Evolutionary conservation across 2,329 filamentous ascomycete genomes (phyloP), one percentile per base, ranked within the genome.

Genomic region (Trematosphaeria pertusa): DNA sequence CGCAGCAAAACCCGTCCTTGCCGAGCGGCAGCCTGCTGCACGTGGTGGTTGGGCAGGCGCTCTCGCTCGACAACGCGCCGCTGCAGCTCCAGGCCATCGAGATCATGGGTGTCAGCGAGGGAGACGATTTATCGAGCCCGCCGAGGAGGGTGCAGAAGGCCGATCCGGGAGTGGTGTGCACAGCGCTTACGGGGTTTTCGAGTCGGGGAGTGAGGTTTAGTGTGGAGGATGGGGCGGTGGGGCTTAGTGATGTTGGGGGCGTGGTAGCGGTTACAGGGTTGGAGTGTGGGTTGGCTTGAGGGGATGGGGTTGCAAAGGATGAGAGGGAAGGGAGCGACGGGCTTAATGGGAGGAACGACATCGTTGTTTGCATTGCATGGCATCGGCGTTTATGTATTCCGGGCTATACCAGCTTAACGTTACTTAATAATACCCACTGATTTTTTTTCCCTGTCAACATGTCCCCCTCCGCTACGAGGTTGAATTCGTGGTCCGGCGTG

Each of bases 31-130:
- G 45, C 15, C 41, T 48, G 19, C 46, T 64, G 18, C 49, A 46
- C 4, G 8, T 61, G n/a, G 26, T 51, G 12, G 50, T 64, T 3
- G 61, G 59, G 3, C 47, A 56, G 28, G 45, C 48, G 4, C 42
- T 62, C 6, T 58, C 56, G 17, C 46, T 62, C 12, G 52, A 52
- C n/a, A 34, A 50, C 20, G 45, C 52, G 2, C 58, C 61, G 0
- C 20, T 59, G 10, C 34, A 37, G 15, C 19, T 60, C 5, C 58
- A 62, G 24, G 58, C 48, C 8, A 36, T 62, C 15, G 51, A 58
- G 31, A 51, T 64, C 7, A 38, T 39, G 2, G 31, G 24, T 0
- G 39, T 58, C 14, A 51, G 35, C 9, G 28, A 48, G 2, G 47
- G 54, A 14, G 42, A 40, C 7, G 48, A 38, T 18, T 17, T 52